phyloP scores from a whole-genome alignment of 140 eudicot species.

The Erigeron philadelphicus region DNA sequence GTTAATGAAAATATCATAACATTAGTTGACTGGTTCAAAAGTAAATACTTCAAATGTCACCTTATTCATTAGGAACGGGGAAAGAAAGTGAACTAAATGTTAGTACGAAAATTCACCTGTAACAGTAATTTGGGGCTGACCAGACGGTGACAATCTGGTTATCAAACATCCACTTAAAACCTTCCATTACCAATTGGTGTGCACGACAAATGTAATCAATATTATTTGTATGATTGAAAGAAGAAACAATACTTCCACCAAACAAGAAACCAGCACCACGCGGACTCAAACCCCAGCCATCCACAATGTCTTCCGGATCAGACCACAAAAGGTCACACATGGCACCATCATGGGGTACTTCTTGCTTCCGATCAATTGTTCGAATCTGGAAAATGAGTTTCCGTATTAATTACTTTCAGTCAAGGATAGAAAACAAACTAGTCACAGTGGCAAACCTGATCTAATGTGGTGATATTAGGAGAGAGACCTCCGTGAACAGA shows the following conservation, averaged over 20 bases:
- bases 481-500: conserved; percentile 97
- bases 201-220: conserved; percentile 96
- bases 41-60: too few species aligned
- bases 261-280: conserved; percentile 98
- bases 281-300: conserved; percentile 99
- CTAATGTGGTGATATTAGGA: conserved; percentile 78
- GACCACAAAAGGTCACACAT: conserved; percentile 99
- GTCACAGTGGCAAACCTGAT: conserved; percentile 57
- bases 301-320: conserved; percentile 96
- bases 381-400: conserved; percentile 59
- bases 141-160: conserved; percentile 96
- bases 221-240: conserved; percentile 75
- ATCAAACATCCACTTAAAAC: conserved; percentile 97
- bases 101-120: conserved; percentile 42
- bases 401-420: conserved; percentile 9
- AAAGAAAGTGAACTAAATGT: background rate
- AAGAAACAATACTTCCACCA: conserved; percentile 84
- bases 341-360: conserved; percentile 98
- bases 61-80: too few species aligned
- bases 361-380: conserved; percentile 89
- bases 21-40: too few species aligned
- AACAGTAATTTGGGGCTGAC: conserved; percentile 99
- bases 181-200: conserved; percentile 96
- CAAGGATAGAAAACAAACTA: conserved; percentile 7
- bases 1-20: too few species aligned